phyloP scores from a whole-genome alignment of 2,329 filamentous ascomycete genomes.

The Chrysosporium queenslandicum region DNA sequence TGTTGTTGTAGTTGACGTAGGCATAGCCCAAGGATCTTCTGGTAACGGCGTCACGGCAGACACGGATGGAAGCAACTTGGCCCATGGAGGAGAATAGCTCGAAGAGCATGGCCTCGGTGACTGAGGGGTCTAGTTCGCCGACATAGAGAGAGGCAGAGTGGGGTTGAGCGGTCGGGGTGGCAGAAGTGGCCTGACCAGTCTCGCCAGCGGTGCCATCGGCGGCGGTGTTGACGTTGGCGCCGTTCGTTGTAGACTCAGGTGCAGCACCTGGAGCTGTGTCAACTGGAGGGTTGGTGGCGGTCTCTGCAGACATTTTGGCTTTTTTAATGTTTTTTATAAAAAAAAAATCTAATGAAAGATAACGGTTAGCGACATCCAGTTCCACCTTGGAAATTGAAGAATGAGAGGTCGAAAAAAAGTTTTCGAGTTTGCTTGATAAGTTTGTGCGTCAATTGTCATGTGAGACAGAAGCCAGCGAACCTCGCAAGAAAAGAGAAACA shows the following conservation, averaged over 20 bases:
- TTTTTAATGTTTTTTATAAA: constrained; percentile 47
- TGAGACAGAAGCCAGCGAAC: constrained; percentile 2
- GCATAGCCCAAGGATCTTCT: constrained; percentile 97
- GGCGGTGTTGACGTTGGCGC: constrained; percentile 59
- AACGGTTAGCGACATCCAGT: not conserved
- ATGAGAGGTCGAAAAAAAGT: not conserved
- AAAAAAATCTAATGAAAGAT: constrained; percentile 6
- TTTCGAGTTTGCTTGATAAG: not conserved
- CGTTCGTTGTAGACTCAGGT: constrained; percentile 37
- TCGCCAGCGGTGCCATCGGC: constrained; percentile 32
- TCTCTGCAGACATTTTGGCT: constrained; percentile 69
- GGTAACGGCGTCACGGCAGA: constrained; percentile 97
- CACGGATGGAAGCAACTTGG: constrained; percentile 96
- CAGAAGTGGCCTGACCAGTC: constrained; percentile 42
- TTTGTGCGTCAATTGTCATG: constrained; percentile 5
- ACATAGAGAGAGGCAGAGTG: constrained; percentile 98
- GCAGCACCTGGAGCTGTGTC: constrained; percentile 54
- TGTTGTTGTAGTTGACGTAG: constrained; percentile 99
- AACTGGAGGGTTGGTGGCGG: constrained; percentile 58
- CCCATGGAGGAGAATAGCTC: constrained; percentile 99
- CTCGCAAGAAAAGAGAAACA: not conserved
- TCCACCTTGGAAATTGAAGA: not conserved
- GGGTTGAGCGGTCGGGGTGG: constrained; percentile 64
- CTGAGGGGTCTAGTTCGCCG: constrained; percentile 91
- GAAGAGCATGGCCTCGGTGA: constrained; percentile 99